Conservation (phyloP, 129 eudicot genomes). For the Chrysanthemum makinoi region DNA sequence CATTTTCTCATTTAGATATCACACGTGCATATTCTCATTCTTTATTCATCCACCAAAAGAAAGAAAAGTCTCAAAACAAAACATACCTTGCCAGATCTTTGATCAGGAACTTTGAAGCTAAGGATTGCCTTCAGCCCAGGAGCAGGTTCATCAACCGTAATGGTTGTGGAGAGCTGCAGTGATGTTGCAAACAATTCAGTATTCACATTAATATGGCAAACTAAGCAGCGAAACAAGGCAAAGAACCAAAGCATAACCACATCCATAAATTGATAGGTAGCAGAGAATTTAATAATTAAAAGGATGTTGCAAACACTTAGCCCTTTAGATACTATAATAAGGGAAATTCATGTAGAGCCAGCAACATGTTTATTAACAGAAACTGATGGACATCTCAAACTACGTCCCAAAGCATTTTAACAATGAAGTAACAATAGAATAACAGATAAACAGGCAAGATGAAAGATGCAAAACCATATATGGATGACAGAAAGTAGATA, state of each 20-base stretch:
- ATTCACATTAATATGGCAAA: neutral
- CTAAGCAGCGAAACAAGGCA: neutral
- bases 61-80: neutral
- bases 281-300: no score
- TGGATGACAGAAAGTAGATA: neutral
- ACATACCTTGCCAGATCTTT: conserved; percentile 90
- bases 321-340: no score
- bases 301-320: no score
- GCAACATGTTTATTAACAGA: neutral
- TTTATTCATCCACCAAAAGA: neutral
- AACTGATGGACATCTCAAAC: neutral
- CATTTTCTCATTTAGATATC: neutral
- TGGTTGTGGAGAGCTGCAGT: conserved; percentile 74
- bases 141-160: conserved; percentile 72
- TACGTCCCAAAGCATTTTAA: neutral
- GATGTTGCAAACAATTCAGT: conserved; percentile 3
- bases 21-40: neutral
- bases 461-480: neutral
- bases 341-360: no score
- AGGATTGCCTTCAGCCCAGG: conserved; percentile 87
- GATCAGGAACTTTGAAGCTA: conserved; percentile 89
- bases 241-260: neutral
- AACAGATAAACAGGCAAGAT: neutral
- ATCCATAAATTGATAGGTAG: neutral
- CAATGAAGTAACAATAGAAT: neutral